Evolutionary conservation across 768 basidiomycete species (phyloP).

Genomic region (Amanita thiersii): DNA sequence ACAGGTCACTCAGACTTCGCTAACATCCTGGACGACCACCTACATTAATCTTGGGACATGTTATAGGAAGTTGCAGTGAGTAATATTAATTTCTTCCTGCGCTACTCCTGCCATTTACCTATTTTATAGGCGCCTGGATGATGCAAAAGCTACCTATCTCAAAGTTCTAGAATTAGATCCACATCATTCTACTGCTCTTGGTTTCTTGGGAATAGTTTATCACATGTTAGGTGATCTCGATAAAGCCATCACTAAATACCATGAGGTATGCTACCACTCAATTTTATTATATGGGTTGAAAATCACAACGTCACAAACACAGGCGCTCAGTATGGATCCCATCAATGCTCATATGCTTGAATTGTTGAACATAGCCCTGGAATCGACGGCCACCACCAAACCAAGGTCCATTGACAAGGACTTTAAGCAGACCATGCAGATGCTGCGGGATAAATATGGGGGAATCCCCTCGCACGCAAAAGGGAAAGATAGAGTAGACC

Average conservation of each 20-base stretch:
- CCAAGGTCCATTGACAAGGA: constrained; percentile 17
- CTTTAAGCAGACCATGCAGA: constrained; percentile 21
- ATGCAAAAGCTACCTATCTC: constrained; percentile 68
- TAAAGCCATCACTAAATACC: constrained; percentile 82
- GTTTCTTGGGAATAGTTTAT: constrained; percentile 83
- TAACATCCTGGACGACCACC: constrained; percentile 81
- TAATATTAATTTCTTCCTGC: constrained; percentile 4
- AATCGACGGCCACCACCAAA: constrained; percentile 24
- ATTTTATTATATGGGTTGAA: neutral
- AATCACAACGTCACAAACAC: constrained; percentile 6
- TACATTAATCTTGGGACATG: constrained; percentile 92
- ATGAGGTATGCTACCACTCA: constrained; percentile 54
- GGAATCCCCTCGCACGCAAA: constrained; percentile 19
- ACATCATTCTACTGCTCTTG: constrained; percentile 72
- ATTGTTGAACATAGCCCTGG: constrained; percentile 73
- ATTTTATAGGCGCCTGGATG: constrained; percentile 36
- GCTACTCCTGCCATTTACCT: constrained; percentile 5
- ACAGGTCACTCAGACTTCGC: constrained; percentile 76
- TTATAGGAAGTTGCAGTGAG: constrained; percentile 71
- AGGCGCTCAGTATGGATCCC: constrained; percentile 78
- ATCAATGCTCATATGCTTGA: constrained; percentile 78
- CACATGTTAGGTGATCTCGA: constrained; percentile 70
- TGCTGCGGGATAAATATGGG: constrained; percentile 24
- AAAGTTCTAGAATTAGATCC: constrained; percentile 83
- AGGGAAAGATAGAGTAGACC: constrained; percentile 18